A percentile compares a stretch with the other conserved stretches of the same genome.
phyloP scores from a whole-genome alignment of 2,329 filamentous ascomycete species.

The Cercospora beticola region DNA sequence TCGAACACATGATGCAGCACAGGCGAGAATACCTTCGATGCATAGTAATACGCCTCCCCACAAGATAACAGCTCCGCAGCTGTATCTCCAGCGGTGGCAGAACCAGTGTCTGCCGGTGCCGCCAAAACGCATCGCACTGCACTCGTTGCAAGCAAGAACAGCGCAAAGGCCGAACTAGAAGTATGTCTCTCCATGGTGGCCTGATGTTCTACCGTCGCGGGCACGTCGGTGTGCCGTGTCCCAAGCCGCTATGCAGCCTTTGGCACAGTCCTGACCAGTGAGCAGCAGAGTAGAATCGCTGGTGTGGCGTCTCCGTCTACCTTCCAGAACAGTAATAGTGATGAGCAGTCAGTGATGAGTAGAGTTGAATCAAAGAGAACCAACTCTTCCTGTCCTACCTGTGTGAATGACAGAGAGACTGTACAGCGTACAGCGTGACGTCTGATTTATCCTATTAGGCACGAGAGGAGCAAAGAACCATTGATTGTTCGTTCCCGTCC shows the following conservation, averaged over 20 bases:
- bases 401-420: neutral
- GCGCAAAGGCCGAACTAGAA: neutral
- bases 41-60: conserved; percentile 11
- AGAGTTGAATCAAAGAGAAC: neutral
- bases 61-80: conserved; percentile 1
- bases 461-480: neutral
- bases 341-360: neutral
- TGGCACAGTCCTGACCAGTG: neutral
- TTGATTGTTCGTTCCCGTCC: neutral
- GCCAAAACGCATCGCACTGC: neutral
- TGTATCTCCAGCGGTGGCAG: neutral
- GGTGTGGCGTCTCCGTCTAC: neutral
- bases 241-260: neutral
- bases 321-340: neutral
- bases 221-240: neutral
- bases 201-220: neutral
- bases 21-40: conserved; percentile 3
- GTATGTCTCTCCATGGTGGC: neutral
- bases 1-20: neutral
- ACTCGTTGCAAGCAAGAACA: neutral
- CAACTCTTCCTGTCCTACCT: neutral
- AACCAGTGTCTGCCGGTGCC: neutral
- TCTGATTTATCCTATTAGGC: neutral
- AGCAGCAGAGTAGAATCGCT: neutral
- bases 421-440: neutral